Evolutionary conservation across 768 basidiomycete species (phyloP), one percentile per base, ranked within the genome.

Genomic region (Leccinum boreale): DNA sequence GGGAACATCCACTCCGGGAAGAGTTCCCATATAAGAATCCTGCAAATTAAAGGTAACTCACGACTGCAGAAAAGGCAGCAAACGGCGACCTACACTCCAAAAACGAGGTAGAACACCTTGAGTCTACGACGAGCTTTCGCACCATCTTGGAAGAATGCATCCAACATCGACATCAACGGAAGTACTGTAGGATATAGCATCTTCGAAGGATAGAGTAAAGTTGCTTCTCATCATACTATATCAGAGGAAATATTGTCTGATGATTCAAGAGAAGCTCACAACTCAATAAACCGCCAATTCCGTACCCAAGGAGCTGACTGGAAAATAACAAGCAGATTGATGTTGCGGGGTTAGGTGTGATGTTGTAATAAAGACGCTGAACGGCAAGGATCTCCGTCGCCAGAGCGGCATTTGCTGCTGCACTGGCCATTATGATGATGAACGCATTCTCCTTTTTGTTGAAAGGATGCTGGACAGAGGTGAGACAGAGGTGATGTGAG

Each of bases 381-480:
- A 82, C 81, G 0, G 81, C 79, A 46, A 84, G 68, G 6, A 84
- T 75, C 50, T 83, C 81, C 0, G 81, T 83, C 2, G 75, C 82
- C 14, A 84, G 74, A 4, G 82, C 81, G 0, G 79, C 76, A 47
- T 78, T 81, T 15, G 82, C 78, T 4, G 82, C 81, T 3, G 83
- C 80, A 57, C 78, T 77, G 21, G 83, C 64, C 82, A 84, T 84
- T 56, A 84, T 81, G 10, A 84, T 76, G 33, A 84, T 79, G 60
- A 84, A 81, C 0, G 81, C 80, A 65, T 81, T 80, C 64, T 85
- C 83, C 56, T 83, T 84, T 67, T 80, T 83, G 66, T 84, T 83
- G 69, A 83, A 84, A 3, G 83, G 79, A 24, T 79, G 76, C 81
- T 83, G n/a, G 28, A n/a, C 21, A 44, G 45, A 8, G 17, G 24